Conservation (phyloP, 192 early-diverging fungal genomes). For the Backusella morwellensis region DNA sequence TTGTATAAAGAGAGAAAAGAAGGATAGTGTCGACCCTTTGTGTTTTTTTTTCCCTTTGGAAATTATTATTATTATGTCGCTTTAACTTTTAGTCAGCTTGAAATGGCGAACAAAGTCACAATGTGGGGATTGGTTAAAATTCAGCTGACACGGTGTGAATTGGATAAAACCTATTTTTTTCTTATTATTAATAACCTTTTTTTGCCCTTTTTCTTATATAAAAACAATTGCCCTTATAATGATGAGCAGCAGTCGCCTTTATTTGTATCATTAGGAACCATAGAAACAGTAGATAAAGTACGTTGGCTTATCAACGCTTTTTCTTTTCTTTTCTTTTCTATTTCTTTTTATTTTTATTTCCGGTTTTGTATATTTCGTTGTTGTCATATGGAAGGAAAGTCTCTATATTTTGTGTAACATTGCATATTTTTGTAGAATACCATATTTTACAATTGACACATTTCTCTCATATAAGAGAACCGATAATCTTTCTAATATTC, state of each 20-base stretch:
- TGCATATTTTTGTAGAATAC: not conserved
- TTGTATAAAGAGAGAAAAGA: not conserved
- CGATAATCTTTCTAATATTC: not conserved
- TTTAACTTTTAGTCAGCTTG: conserved; percentile 3
- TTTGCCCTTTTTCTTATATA: not conserved
- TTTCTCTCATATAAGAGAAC: not conserved
- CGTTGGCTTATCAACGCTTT: too few species aligned
- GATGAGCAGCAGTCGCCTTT: too few species aligned
- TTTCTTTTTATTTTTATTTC: not conserved
- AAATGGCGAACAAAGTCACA: conserved; percentile 7
- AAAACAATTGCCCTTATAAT: too few species aligned
- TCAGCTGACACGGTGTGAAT: conserved; percentile 4
- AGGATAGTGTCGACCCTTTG: not conserved
- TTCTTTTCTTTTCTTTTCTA: not conserved
- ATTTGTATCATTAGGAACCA: too few species aligned
- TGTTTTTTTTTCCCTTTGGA: not conserved
- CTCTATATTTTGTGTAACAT: not conserved
- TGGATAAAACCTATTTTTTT: not conserved
- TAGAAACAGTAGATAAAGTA: too few species aligned
- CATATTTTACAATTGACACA: not conserved
- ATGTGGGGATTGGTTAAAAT: conserved; percentile 3
- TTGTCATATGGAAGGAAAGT: not conserved
- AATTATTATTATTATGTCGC: not conserved
- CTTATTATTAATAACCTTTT: not conserved
- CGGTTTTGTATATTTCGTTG: not conserved